phyloP scores from a whole-genome alignment of 2,329 filamentous ascomycete species.

The Huntiella savannae region DNA sequence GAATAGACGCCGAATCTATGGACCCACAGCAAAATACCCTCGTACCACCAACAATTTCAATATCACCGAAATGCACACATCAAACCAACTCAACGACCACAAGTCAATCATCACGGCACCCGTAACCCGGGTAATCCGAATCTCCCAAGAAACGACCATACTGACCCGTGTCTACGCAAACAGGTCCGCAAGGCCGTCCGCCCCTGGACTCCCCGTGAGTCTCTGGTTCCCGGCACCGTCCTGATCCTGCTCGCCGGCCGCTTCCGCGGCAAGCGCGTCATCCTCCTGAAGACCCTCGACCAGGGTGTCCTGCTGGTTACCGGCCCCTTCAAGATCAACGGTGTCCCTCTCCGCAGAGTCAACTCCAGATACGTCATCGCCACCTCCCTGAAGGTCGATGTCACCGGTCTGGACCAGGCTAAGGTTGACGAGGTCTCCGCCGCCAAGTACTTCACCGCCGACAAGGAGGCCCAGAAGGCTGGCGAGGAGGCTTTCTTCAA shows the following conservation, averaged over 20 bases:
- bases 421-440: conserved; percentile 67
- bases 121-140: too few species aligned
- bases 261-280: conserved; percentile 99
- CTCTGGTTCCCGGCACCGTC: conserved; percentile 84
- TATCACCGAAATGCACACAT: not conserved
- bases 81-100: too few species aligned
- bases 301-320: conserved; percentile 98
- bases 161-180: conserved; percentile 12
- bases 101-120: too few species aligned
- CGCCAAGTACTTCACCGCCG: conserved; percentile 86
- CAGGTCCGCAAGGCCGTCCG: conserved; percentile 91
- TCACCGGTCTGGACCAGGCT: conserved; percentile 69
- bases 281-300: conserved; percentile 93
- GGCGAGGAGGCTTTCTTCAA: conserved; percentile 98
- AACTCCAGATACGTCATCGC: conserved; percentile 89
- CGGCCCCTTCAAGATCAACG: conserved; percentile 99
- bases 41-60: not conserved
- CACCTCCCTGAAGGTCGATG: conserved; percentile 68
- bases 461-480: conserved; percentile 89
- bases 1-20: not conserved
- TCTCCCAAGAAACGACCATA: not conserved
- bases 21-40: not conserved
- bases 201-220: conserved; percentile 68
- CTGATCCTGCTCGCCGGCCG: conserved; percentile 98
- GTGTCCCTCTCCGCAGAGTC: conserved; percentile 87